Percentiles rank a stretch among this genome's conserved stretches.
Evolutionary conservation across 352 stramenopile species (phyloP).

Genomic region (Phytophthora tentaculata): DNA sequence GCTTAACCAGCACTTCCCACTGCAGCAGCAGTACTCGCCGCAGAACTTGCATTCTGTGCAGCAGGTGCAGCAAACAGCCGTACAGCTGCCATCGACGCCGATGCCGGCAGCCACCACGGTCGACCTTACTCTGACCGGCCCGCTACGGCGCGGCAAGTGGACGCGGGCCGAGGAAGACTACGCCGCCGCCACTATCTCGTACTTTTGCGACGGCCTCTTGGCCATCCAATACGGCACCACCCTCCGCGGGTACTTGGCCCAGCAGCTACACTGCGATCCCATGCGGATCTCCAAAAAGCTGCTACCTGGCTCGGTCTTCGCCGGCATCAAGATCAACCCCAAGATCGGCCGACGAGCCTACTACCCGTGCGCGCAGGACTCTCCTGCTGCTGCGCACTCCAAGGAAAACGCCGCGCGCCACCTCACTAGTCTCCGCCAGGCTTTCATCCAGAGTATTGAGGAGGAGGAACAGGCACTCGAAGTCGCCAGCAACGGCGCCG

Average conservation of each 20-base stretch:
- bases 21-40: slow-evolving; percentile 25
- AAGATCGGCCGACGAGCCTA: slow-evolving; percentile 78
- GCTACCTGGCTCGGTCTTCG: slow-evolving; percentile 62
- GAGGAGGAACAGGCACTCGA: slow-evolving; percentile 53
- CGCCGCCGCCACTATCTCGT: slow-evolving; percentile 68
- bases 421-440: slow-evolving; percentile 43
- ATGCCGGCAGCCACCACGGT: background rate
- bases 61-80: slow-evolving; percentile 9
- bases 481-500: slow-evolving; percentile 6
- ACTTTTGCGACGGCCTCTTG: slow-evolving; percentile 71
- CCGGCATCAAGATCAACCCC: slow-evolving; percentile 71
- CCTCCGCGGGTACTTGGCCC: slow-evolving; percentile 71
- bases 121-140: slow-evolving; percentile 39
- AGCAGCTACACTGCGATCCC: slow-evolving; percentile 75
- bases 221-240: slow-evolving; percentile 78
- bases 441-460: slow-evolving; percentile 71
- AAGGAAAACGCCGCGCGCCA: slow-evolving; percentile 51
- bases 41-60: slow-evolving; percentile 15
- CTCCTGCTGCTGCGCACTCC: slow-evolving; percentile 42
- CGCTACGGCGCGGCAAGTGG: slow-evolving; percentile 75
- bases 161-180: slow-evolving; percentile 72
- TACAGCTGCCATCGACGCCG: slow-evolving; percentile 8
- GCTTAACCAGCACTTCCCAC: slow-evolving; percentile 38
- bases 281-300: slow-evolving; percentile 88
- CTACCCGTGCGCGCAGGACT: slow-evolving; percentile 65